Conservation (phyloP, 805 yeast genomes). For the Saccharomycopsis sp. region DNA sequence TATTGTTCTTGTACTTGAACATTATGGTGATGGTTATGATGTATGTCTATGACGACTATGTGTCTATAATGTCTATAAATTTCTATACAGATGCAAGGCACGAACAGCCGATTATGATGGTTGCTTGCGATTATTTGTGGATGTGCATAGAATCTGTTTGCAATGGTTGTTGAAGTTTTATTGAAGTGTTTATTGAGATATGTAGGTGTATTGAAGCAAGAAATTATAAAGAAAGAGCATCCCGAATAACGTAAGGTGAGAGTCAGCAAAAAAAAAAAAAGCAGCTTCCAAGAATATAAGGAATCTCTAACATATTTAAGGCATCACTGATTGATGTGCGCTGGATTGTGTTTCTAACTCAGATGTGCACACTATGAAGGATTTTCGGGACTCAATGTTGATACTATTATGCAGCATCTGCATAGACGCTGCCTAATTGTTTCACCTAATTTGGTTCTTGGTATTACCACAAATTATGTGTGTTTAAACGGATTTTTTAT, state of each 20-base stretch:
- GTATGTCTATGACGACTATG: no score
- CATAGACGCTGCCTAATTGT: slow-evolving; percentile 1
- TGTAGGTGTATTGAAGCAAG: not conserved
- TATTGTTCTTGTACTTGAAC: not conserved
- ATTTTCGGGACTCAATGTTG: not conserved
- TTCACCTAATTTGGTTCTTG: not conserved
- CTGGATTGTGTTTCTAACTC: not conserved
- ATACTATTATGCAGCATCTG: not conserved
- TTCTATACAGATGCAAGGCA: no score
- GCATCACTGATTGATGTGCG: not conserved
- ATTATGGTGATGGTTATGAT: not conserved
- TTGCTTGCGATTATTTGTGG: no score
- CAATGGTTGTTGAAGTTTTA: no score
- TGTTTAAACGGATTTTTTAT: not conserved
- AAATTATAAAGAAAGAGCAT: not conserved
- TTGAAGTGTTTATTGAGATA: not conserved
- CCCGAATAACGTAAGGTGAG: no score
- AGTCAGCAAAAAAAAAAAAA: no score
- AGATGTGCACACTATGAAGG: not conserved
- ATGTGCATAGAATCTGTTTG: no score
- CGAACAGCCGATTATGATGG: no score
- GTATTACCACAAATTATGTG: slow-evolving; percentile 1
- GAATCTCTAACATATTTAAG: not conserved
- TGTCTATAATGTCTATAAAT: no score
- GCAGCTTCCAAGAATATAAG: not conserved